Conservation (phyloP, 202 grass and related monocot species). For the Dendrocalamus latiflorus region DNA sequence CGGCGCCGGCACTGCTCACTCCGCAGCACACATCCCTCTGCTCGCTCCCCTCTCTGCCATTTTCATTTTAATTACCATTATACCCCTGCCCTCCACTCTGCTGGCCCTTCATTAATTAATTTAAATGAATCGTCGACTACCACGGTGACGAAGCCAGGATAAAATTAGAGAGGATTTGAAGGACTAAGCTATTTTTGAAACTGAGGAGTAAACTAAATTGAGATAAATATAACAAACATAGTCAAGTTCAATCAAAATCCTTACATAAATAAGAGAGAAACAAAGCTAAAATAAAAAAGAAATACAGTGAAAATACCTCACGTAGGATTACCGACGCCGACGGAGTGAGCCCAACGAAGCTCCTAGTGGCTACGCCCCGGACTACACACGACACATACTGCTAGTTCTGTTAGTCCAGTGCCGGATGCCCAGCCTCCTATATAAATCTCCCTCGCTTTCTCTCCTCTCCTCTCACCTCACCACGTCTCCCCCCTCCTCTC, state of each 20-base stretch:
- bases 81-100: background rate
- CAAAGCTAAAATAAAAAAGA: no score
- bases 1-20: conserved; percentile 54
- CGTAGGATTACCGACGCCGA: no score
- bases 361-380: no score
- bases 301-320: no score
- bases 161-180: no score
- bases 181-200: no score
- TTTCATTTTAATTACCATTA: background rate
- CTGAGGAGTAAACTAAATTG: no score
- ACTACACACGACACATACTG: background rate
- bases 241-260: no score
- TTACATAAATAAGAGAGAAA: no score
- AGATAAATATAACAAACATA: no score
- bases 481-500: background rate
- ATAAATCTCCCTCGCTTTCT: conserved; percentile 39
- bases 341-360: no score
- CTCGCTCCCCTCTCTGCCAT: background rate
- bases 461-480: conserved; percentile 37
- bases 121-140: background rate
- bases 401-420: background rate
- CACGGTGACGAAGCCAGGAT: no score
- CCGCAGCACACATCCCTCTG: background rate
- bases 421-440: conserved; percentile 15
- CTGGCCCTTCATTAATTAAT: background rate